Base-by-base conservation (phyloP, 2,329 filamentous ascomycete genomes). In the Nannizziopsis barbatae region DNA sequence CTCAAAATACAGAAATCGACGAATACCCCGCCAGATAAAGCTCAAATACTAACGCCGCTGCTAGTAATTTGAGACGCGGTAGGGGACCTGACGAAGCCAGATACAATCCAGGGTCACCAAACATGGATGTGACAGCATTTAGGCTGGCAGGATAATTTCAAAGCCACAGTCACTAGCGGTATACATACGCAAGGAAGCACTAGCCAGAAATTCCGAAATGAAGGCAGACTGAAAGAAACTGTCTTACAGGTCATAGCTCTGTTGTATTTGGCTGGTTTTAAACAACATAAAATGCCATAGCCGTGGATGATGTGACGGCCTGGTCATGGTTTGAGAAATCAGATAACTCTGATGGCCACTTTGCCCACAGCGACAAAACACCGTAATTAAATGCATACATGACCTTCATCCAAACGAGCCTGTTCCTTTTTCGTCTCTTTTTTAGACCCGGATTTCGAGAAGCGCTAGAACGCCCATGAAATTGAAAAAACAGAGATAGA, bases 321-420 rank as follows among this genome's bases (percentile, higher is more conserved):
- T 32, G 18, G 38, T 43, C 20, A 49, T 43, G 20, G 33, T 38
- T 33, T 43, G 32, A 43, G 46, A 49, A 43, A 32, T 42, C 46
- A 49, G 37, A 30, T 38, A 49, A 44, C 37, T 11, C 5, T 30
- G 30, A 43, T 49, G 33, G 39, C 18, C 44, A 30, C 41, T 38
- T 42, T 47, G 39, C 32, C 46, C 46, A 43, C 45, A 47, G 45
- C 30, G 45, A 43, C 39, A 48, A 22, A 44, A 38, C 32, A 49
- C 46, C 46, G 40, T 39, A 33, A 49, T 49, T 44, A 49, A 44
- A 49, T 49, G 40, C 46, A 49, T 49, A 27, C 31, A 31, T 42
- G 38, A 36, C 31, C 12, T 44, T 39, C 40, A 39, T 39, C 46
- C 46, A 33, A 12, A 10, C 38, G 32, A 49, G 40, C 33, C 40